A percentile compares a stretch with the other conserved stretches of the same genome.
These are phyloP conservation scores for Daldinia sp. DNA, from an alignment of 2,329 filamentous ascomycete species.

Conservation along the genomic window DNA sequence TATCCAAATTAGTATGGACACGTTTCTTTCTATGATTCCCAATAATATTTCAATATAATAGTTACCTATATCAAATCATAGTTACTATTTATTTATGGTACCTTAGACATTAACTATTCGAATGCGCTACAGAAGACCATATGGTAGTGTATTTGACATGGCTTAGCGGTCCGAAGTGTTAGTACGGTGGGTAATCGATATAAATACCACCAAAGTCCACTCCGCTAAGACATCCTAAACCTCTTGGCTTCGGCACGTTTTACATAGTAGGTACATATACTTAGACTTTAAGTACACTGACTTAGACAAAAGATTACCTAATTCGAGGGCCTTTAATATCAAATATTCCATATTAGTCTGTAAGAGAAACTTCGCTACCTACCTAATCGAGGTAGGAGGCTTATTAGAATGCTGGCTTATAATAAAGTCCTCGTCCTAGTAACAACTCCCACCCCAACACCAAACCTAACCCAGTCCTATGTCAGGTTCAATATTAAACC, in stretches of 20 bases:
- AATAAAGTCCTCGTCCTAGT: neutral
- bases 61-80: neutral
- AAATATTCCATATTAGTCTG: neutral
- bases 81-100: neutral
- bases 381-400: neutral
- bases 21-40: neutral
- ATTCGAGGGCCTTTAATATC: neutral
- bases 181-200: constrained; percentile 9
- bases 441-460: neutral
- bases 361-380: neutral
- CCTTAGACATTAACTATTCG: neutral
- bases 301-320: neutral
- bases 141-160: neutral
- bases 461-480: neutral
- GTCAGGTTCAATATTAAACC: neutral
- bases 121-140: neutral
- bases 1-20: constrained; percentile 3
- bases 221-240: neutral
- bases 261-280: no score
- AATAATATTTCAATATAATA: neutral
- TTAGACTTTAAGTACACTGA: no score
- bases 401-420: neutral
- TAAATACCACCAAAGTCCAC: constrained; percentile 3
- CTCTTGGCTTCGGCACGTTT: constrained; percentile 1
- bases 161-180: neutral